Conservation (phyloP, 2,329 filamentous ascomycete genomes). For the Fusarium robinianum region DNA sequence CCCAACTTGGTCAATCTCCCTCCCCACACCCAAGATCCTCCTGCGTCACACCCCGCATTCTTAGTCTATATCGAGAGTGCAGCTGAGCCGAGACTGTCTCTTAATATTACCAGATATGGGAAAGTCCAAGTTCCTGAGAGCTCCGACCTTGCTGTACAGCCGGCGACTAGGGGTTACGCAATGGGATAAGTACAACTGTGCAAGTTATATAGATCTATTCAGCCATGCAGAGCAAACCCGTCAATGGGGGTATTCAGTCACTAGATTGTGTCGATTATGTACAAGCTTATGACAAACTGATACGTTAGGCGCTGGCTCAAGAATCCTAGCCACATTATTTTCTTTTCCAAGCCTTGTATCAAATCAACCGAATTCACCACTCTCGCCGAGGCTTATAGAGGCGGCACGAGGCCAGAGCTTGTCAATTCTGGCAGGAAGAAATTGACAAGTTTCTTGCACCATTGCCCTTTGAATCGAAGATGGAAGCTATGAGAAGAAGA, state of each 20-base stretch:
- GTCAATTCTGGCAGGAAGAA: slow-evolving; percentile 25
- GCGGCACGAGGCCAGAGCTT: slow-evolving; percentile 38
- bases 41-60: too few species aligned
- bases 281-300: background rate
- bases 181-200: too few species aligned
- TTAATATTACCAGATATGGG: too few species aligned
- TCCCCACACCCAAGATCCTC: too few species aligned
- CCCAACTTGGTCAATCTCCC: too few species aligned
- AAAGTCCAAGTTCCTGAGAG: too few species aligned
- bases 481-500: slow-evolving; percentile 24
- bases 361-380: slow-evolving; percentile 40
- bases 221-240: too few species aligned
- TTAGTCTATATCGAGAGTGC: too few species aligned
- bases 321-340: background rate
- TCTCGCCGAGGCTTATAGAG: slow-evolving; percentile 50
- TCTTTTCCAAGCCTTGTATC: slow-evolving; percentile 22
- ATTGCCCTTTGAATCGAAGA: slow-evolving; percentile 19
- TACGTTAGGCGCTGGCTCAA: background rate
- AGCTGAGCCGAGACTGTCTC: too few species aligned
- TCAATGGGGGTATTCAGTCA: background rate
- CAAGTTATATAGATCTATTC: too few species aligned
- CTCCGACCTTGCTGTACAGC: too few species aligned
- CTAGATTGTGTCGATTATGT: background rate
- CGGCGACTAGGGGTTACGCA: too few species aligned
- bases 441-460: slow-evolving; percentile 24